Evolutionary conservation across 495 filamentous ascomycete species (phyloP).

Genomic region (Annulohypoxylon bovei): DNA sequence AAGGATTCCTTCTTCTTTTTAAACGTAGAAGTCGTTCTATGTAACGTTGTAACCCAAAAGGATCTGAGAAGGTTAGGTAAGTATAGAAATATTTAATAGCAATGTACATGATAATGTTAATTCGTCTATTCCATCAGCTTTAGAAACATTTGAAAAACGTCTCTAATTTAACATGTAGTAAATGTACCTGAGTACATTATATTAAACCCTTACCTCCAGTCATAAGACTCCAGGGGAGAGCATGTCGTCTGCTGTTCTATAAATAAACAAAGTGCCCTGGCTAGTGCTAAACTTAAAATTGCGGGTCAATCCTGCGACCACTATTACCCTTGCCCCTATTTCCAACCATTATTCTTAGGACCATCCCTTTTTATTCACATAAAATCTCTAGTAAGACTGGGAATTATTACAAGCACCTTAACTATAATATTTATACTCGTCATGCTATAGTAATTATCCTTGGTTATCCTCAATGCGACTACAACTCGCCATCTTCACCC

Average conservation of each 20-base stretch:
- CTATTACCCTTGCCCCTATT: background rate
- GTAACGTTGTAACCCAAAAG: too few relatives aligned
- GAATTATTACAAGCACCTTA: background rate
- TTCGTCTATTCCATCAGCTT: too few relatives aligned
- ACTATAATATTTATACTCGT: background rate
- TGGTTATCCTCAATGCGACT: background rate
- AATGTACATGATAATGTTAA: too few relatives aligned
- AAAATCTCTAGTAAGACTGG: background rate
- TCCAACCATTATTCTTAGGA: background rate
- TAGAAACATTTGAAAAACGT: too few relatives aligned
- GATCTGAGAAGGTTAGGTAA: too few relatives aligned
- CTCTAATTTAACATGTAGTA: too few relatives aligned
- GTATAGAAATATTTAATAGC: too few relatives aligned
- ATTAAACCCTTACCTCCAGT: too few relatives aligned
- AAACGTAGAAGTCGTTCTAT: too few relatives aligned
- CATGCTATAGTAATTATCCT: background rate
- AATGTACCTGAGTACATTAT: too few relatives aligned
- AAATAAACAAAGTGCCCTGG: background rate
- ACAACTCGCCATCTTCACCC: conserved; percentile 33
- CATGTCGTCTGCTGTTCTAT: background rate
- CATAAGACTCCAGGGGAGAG: background rate
- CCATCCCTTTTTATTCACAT: background rate
- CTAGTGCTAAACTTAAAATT: background rate
- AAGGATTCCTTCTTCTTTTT: too few relatives aligned
- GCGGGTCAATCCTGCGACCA: background rate